Evolutionary conservation across 208 protist species (phyloP).

Genomic region (Leishmania guyanensis): DNA sequence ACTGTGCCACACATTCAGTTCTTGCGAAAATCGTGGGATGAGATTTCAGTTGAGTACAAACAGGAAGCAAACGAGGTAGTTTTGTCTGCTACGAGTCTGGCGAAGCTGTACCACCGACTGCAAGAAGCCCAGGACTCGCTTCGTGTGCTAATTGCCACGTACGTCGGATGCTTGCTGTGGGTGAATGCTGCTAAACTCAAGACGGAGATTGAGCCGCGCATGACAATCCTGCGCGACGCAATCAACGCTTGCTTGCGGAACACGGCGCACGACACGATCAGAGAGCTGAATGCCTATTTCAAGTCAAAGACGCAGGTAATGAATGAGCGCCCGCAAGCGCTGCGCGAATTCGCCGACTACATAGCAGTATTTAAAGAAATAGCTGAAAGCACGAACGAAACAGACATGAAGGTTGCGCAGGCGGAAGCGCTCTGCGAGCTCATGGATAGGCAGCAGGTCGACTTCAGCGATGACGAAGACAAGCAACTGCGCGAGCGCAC

Average conservation of each 20-base stretch:
- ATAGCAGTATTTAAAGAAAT: conserved; percentile 87
- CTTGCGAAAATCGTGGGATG: conserved; percentile 79
- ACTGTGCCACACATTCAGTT: conserved; percentile 89
- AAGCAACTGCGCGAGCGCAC: conserved; percentile 89
- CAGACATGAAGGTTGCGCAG: conserved; percentile 72
- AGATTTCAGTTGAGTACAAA: conserved; percentile 78
- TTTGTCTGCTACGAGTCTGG: conserved; percentile 56
- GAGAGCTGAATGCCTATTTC: conserved; percentile 83
- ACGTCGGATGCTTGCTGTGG: conserved; percentile 88
- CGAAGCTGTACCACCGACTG: conserved; percentile 77
- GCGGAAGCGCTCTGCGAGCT: conserved; percentile 89
- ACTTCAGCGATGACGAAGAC: conserved; percentile 90
- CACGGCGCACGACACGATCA: conserved; percentile 61
- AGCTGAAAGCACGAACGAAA: conserved; percentile 41
- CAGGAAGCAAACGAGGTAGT: conserved; percentile 56
- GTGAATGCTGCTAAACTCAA: conserved; percentile 91
- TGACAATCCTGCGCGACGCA: conserved; percentile 73
- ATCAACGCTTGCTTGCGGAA: conserved; percentile 78
- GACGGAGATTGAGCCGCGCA: conserved; percentile 86
- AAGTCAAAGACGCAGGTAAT: conserved; percentile 87
- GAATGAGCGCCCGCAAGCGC: conserved; percentile 66
- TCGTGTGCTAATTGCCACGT: conserved; percentile 86
- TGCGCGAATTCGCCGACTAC: conserved; percentile 88
- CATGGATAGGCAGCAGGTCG: conserved; percentile 90
- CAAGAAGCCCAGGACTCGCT: conserved; percentile 84